phyloP scores from a whole-genome alignment of 1,139 yeast species.

The Debaryomyces psychrophilus region DNA sequence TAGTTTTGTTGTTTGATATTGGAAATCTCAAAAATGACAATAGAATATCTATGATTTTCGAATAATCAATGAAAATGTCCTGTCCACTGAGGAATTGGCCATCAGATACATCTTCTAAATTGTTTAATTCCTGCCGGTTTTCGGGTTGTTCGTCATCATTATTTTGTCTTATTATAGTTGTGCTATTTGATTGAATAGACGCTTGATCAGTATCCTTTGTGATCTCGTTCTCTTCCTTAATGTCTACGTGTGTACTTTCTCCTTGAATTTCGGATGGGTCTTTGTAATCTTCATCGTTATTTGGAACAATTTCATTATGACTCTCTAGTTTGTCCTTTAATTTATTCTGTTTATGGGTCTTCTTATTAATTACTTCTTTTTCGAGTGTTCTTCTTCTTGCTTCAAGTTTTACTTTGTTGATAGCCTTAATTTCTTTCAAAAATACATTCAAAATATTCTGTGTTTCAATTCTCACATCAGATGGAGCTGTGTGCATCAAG shows the following conservation, averaged over 20 bases:
- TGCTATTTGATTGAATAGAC: constrained; percentile 27
- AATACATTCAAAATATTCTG: constrained; percentile 75
- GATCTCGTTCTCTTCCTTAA: constrained; percentile 12
- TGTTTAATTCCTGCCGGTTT: constrained; percentile 16
- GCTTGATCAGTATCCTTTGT: constrained; percentile 16
- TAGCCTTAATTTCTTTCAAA: constrained; percentile 76
- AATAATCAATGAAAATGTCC: constrained; percentile 79
- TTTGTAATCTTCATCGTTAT: constrained; percentile 2
- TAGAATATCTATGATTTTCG: constrained; percentile 77
- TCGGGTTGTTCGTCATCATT: constrained; percentile 16
- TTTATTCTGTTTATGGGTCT: constrained; percentile 9
- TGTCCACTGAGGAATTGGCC: constrained; percentile 72
- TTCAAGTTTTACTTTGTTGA: constrained; percentile 66
- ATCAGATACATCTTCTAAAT: constrained; percentile 12
- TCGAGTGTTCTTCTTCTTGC: constrained; percentile 38
- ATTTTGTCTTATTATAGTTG: constrained; percentile 15
- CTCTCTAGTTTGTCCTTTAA: constrained; percentile 11
- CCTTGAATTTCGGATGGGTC: constrained; percentile 6
- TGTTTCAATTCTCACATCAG: constrained; percentile 87
- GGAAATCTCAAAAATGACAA: constrained; percentile 71
- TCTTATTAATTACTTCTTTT: constrained; percentile 18
- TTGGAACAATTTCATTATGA: constrained; percentile 1
- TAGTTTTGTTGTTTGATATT: constrained; percentile 29
- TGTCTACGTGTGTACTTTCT: constrained; percentile 13
- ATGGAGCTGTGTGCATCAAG: constrained; percentile 74